Evolutionary conservation across 2,329 filamentous ascomycete species (phyloP).

Genomic region (Colletotrichum lini): DNA sequence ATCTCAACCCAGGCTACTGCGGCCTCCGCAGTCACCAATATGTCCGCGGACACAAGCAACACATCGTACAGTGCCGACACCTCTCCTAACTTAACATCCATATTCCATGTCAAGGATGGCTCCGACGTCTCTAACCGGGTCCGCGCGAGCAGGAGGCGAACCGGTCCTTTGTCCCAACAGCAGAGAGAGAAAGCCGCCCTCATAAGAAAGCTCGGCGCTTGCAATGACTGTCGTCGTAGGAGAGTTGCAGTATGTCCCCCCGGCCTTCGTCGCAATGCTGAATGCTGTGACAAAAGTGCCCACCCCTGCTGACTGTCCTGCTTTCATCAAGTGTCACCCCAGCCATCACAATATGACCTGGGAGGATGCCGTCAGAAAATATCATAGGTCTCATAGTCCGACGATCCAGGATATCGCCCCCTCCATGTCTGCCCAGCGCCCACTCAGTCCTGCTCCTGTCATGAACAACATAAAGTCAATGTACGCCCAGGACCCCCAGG

Average conservation of each 20-base stretch:
- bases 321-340: conserved; percentile 66
- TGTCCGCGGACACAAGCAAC: conserved; percentile 63
- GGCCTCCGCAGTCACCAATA: conserved; percentile 53
- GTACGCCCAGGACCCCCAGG: conserved; percentile 63
- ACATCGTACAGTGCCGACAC: conserved; percentile 68
- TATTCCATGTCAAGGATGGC: conserved; percentile 70
- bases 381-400: conserved; percentile 66
- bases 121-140: conserved; percentile 67
- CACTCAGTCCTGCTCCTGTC: conserved; percentile 62
- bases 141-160: conserved; percentile 70
- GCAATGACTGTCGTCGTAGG: conserved; percentile 68
- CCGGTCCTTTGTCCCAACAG: conserved; percentile 70
- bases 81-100: conserved; percentile 64
- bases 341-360: conserved; percentile 73
- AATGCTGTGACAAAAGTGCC: conserved; percentile 18
- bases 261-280: neutral
- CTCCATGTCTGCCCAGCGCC: conserved; percentile 56
- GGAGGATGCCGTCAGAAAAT: conserved; percentile 71
- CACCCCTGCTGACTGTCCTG: conserved; percentile 38
- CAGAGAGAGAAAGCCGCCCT: conserved; percentile 72
- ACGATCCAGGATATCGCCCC: conserved; percentile 65
- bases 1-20: conserved; percentile 66
- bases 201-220: conserved; percentile 72
- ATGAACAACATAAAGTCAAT: conserved; percentile 54
- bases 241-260: conserved; percentile 69